Percentiles rank a stretch among this genome's conserved stretches.
These are phyloP conservation scores for Saturnispora hagleri DNA, from an alignment of 805 yeast species.

Conservation along the genomic window DNA sequence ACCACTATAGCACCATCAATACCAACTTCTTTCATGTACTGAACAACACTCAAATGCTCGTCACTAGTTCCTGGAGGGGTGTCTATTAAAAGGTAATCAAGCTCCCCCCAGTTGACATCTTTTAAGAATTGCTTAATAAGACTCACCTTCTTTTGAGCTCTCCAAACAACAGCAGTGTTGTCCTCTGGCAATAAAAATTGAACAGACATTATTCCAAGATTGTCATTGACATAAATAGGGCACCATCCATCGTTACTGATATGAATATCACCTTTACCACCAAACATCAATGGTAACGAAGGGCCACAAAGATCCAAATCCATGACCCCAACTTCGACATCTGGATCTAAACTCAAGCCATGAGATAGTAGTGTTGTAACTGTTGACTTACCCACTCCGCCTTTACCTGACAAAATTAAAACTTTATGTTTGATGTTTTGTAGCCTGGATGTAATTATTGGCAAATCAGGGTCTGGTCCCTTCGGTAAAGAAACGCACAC, in stretches of 20 bases:
- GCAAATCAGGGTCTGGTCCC: constrained; percentile 75
- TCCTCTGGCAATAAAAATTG: constrained; percentile 90
- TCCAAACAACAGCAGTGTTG: constrained; percentile 93
- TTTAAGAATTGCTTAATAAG: constrained; percentile 86
- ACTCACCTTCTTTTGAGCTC: constrained; percentile 93
- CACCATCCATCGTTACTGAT: constrained; percentile 92
- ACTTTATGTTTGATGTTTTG: constrained; percentile 66
- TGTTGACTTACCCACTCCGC: constrained; percentile 97
- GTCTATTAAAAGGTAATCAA: constrained; percentile 83
- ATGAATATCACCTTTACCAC: constrained; percentile 85
- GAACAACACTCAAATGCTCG: constrained; percentile 86
- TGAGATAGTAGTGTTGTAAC: constrained; percentile 93
- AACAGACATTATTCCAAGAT: constrained; percentile 90
- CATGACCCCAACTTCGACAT: constrained; percentile 88
- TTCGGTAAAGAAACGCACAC: constrained; percentile 78
- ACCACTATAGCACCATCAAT: constrained; percentile 93
- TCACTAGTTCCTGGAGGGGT: constrained; percentile 99
- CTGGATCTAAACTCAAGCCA: constrained; percentile 82
- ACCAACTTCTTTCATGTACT: constrained; percentile 80
- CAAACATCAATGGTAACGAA: constrained; percentile 88
- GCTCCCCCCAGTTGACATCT: constrained; percentile 90
- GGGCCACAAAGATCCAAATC: constrained; percentile 98
- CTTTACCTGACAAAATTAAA: constrained; percentile 70
- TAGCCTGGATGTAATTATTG: constrained; percentile 60
- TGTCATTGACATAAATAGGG: constrained; percentile 92